A percentile compares a stretch with the other conserved stretches of the same genome.
Evolutionary conservation across 306 rosid genomes (phyloP).

Genomic region (Malus domestica): DNA sequence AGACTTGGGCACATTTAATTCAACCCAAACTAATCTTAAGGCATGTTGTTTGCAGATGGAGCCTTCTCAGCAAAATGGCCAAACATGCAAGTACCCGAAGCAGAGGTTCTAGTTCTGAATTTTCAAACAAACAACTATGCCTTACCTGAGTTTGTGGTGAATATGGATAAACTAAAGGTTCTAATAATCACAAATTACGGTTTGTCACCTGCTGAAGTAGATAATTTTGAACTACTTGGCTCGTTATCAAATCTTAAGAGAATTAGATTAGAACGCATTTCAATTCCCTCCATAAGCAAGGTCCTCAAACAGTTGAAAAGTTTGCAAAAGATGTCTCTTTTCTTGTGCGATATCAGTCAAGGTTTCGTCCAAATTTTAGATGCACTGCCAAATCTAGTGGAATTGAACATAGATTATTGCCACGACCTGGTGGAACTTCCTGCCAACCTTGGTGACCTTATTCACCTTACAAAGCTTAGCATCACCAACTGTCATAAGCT

Average conservation of each 20-base stretch:
- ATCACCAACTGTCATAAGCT: slow-evolving; percentile 55
- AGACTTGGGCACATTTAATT: too few relatives aligned
- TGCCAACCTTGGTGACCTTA: slow-evolving; percentile 14
- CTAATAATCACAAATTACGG: slow-evolving; percentile 38
- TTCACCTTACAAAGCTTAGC: slow-evolving; percentile 35
- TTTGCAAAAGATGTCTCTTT: slow-evolving; percentile 42
- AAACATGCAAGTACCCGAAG: too few relatives aligned
- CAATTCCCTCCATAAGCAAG: slow-evolving; percentile 27
- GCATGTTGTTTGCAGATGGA: too few relatives aligned
- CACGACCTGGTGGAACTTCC: slow-evolving; percentile 41
- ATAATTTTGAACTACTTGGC: slow-evolving; percentile 29
- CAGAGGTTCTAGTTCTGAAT: not conserved
- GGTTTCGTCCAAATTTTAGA: slow-evolving; percentile 12
- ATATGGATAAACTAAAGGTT: slow-evolving; percentile 49
- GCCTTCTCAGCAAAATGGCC: too few relatives aligned
- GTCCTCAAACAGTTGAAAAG: slow-evolving; percentile 16
- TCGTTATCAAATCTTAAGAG: slow-evolving; percentile 25
- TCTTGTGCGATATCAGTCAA: slow-evolving; percentile 43
- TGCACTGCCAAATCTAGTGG: slow-evolving; percentile 39
- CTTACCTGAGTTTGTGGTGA: slow-evolving; percentile 42
- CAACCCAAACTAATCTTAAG: too few relatives aligned
- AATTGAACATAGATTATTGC: slow-evolving; percentile 50
- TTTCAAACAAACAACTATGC: slow-evolving; percentile 26
- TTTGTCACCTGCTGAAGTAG: slow-evolving; percentile 21
- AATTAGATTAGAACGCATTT: slow-evolving; percentile 46